Evolutionary conservation across 106 monocot species (phyloP).

Genomic region (Acorus gramineus): DNA sequence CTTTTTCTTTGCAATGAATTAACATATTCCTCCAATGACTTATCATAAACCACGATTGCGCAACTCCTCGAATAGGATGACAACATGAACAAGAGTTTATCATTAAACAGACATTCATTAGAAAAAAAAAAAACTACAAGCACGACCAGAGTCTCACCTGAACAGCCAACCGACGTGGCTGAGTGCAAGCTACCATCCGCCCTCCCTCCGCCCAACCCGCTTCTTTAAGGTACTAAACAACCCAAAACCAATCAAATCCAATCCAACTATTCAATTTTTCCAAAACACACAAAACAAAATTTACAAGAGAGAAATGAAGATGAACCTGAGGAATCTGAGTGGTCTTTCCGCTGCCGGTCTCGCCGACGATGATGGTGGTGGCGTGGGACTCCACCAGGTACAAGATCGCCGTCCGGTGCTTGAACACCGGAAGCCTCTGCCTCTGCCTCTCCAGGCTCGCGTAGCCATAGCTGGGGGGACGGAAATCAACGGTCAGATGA

Average conservation of each 20-base stretch:
- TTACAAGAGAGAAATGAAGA: not conserved
- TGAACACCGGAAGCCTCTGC: conserved; percentile 80
- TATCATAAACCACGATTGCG: too few relatives aligned
- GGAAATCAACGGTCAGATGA: not conserved
- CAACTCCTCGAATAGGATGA: too few relatives aligned
- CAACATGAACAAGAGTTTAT: too few relatives aligned
- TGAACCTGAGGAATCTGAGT: conserved; percentile 94
- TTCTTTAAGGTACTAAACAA: conserved; percentile 66
- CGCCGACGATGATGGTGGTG: conserved; percentile 86
- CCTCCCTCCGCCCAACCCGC: conserved; percentile 95
- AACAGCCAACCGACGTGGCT: conserved; percentile 81
- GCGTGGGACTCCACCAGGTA: conserved; percentile 81
- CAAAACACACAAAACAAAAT: not conserved
- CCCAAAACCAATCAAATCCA: not conserved
- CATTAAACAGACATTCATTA: not conserved
- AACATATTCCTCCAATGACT: too few relatives aligned
- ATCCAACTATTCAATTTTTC: conserved; percentile 1
- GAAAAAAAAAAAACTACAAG: not conserved
- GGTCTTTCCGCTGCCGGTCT: conserved; percentile 96
- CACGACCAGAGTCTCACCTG: conserved; percentile 39
- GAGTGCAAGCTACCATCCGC: conserved; percentile 86
- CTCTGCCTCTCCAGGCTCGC: conserved; percentile 71
- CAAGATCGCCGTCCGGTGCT: conserved; percentile 60
- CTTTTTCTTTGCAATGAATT: too few relatives aligned
- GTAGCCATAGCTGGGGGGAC: conserved; percentile 32